Evolutionary conservation across 257 asterid genomes (phyloP).

Genomic region (Avicennia marina): DNA sequence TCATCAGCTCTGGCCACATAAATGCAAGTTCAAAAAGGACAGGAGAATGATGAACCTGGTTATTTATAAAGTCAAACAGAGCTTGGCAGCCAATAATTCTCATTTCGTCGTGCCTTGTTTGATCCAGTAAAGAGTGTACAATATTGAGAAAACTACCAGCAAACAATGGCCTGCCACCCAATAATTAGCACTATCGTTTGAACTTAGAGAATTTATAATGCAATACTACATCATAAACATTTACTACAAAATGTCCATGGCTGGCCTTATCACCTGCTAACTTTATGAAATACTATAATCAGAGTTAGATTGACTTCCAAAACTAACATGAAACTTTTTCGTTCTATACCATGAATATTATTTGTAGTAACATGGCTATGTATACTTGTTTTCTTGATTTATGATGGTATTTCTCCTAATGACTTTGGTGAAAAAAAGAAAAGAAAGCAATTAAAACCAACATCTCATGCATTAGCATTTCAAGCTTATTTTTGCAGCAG

Average conservation of each 20-base stretch:
- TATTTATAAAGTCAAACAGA: conserved; percentile 67
- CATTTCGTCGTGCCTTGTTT: conserved; percentile 58
- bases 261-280: background rate
- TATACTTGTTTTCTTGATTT: background rate
- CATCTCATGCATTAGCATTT: background rate
- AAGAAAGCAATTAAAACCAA: background rate
- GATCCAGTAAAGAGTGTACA: conserved; percentile 58
- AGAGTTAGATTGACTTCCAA: background rate
- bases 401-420: background rate
- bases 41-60: conserved; percentile 42
- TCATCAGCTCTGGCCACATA: conserved; percentile 20
- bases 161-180: conserved; percentile 59
- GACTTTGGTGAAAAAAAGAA: background rate
- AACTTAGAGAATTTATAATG: background rate
- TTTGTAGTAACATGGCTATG: background rate
- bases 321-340: background rate
- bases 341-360: no score
- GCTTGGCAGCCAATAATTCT: conserved; percentile 58
- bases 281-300: no score
- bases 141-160: conserved; percentile 73
- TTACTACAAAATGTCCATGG: conserved; percentile 8
- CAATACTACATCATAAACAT: background rate
- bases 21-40: conserved; percentile 1
- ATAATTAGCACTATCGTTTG: conserved; percentile 1
- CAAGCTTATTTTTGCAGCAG: conserved; percentile 1